Evolutionary conservation across 2,329 filamentous ascomycete genomes (phyloP).

Genomic region (Fusarium devonianum): DNA sequence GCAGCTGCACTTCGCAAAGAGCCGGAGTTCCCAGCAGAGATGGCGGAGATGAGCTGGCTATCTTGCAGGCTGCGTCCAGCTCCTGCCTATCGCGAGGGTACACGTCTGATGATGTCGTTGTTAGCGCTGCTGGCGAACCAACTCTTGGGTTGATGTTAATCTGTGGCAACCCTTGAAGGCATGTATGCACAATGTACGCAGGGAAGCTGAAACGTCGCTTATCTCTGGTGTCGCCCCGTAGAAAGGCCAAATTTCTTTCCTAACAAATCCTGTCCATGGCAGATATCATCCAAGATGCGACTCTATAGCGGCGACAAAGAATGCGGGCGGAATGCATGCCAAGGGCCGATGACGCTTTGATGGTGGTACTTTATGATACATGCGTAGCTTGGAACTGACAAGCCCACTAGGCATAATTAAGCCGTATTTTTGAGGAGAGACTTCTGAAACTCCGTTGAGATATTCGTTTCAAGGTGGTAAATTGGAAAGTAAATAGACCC

Average conservation of each 20-base stretch:
- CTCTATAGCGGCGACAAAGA: no score
- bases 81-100: conserved; percentile 23
- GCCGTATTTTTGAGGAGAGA: no score
- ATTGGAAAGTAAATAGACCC: no score
- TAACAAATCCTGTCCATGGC: no score
- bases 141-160: neutral
- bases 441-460: no score
- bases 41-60: conserved; percentile 20
- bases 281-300: neutral
- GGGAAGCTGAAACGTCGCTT: conserved; percentile 24
- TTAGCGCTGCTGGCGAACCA: conserved; percentile 18
- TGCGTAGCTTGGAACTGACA: no score
- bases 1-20: conserved; percentile 24
- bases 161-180: neutral
- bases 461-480: no score
- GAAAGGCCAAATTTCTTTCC: no score
- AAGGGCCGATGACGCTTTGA: no score
- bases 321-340: no score
- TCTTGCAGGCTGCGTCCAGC: conserved; percentile 3
- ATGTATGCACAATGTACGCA: conserved; percentile 1
- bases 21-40: conserved; percentile 15
- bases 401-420: no score
- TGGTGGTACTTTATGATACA: no score
- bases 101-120: conserved; percentile 34
- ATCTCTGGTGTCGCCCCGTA: conserved; percentile 12